Conservation (phyloP, 2,329 filamentous ascomycete genomes). For the Neofusicoccum parvum region DNA sequence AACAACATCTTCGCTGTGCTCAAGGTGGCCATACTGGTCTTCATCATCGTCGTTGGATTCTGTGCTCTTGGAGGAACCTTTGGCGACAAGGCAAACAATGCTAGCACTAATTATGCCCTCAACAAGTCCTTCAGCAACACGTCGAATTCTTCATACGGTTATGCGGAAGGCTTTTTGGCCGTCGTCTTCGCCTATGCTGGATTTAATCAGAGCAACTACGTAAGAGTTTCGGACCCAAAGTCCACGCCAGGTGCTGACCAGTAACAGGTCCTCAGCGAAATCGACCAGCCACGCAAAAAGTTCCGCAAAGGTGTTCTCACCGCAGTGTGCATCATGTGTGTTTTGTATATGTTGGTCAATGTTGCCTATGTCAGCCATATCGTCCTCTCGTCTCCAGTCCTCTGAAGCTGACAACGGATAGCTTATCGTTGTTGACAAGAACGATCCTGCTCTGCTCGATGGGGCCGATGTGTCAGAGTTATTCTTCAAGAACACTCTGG, state of each 20-base stretch:
- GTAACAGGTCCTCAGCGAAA: constrained; percentile 38
- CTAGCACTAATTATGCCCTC: constrained; percentile 31
- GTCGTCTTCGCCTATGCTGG: constrained; percentile 48
- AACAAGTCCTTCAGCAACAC: constrained; percentile 28
- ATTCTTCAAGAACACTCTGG: constrained; percentile 27
- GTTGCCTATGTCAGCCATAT: constrained; percentile 48
- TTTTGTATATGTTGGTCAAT: constrained; percentile 46
- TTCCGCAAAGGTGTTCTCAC: constrained; percentile 23
- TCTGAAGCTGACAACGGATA: constrained; percentile 6
- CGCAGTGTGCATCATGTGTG: constrained; percentile 26
- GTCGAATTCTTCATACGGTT: constrained; percentile 30
- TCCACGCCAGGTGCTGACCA: not conserved
- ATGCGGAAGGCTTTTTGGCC: constrained; percentile 46
- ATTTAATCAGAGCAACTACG: constrained; percentile 43
- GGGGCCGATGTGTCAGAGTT: constrained; percentile 22
- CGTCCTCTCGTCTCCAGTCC: constrained; percentile 22
- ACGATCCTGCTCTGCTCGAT: not conserved
- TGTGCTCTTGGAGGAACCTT: constrained; percentile 20
- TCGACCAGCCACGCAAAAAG: constrained; percentile 24
- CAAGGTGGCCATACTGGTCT: constrained; percentile 53
- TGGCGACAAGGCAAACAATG: constrained; percentile 22
- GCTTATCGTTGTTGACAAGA: constrained; percentile 33
- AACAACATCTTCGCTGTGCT: constrained; percentile 56
- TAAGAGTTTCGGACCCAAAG: not conserved
- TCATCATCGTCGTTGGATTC: constrained; percentile 48